Evolutionary conservation across 2,329 filamentous ascomycete species (phyloP).

Genomic region (Aspergillus sp.): DNA sequence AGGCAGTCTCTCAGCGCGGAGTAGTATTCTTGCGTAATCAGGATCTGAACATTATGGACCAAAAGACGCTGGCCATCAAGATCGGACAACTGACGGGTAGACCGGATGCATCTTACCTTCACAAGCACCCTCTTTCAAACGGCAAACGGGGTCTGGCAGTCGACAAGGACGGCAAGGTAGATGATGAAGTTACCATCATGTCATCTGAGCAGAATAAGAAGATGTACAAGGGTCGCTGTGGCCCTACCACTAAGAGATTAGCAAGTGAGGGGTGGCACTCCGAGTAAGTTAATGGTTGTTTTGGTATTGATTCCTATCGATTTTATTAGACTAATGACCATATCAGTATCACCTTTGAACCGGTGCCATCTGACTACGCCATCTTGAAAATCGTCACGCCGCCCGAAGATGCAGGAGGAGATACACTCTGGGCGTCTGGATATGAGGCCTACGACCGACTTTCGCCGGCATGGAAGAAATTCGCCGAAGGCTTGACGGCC

Average conservation of each 20-base stretch:
- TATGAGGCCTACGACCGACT: constrained; percentile 11
- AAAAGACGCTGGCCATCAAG: neutral
- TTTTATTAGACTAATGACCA: neutral
- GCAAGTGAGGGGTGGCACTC: constrained; percentile 9
- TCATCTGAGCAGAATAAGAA: constrained; percentile 3
- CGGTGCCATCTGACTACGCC: constrained; percentile 7
- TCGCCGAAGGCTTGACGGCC: constrained; percentile 4
- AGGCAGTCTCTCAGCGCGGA: neutral
- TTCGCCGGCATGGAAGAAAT: constrained; percentile 1
- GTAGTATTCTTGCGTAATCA: neutral
- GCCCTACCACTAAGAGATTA: neutral
- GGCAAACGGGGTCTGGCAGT: neutral
- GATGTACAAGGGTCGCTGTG: neutral
- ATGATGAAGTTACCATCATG: constrained; percentile 7
- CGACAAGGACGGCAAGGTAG: neutral
- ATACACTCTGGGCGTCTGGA: constrained; percentile 10
- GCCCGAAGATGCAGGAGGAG: constrained; percentile 4
- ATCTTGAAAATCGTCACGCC: constrained; percentile 3
- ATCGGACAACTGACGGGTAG: neutral
- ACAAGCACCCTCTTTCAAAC: neutral
- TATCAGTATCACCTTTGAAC: constrained; percentile 8
- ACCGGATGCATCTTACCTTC: neutral
- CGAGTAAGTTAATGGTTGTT: neutral
- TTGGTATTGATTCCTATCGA: neutral
- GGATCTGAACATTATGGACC: neutral